phyloP scores from a whole-genome alignment of 2,329 filamentous ascomycete genomes.

The Diplocarpon rosae region DNA sequence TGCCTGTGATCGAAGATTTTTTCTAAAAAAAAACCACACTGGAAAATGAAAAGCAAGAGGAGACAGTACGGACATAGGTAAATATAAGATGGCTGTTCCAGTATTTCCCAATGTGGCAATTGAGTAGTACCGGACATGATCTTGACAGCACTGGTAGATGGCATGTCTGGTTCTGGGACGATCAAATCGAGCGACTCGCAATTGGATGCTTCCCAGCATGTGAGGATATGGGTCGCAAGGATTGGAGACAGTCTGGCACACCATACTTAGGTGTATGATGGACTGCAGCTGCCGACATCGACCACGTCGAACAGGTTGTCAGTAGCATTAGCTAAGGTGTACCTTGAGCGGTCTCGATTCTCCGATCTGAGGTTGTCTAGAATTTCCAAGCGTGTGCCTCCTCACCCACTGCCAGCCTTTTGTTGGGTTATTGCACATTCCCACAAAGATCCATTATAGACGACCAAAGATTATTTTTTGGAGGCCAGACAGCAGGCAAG shows the following conservation, averaged over 20 bases:
- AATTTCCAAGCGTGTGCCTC: not conserved
- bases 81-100: too few species aligned
- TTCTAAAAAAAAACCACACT: too few species aligned
- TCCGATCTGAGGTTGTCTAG: not conserved
- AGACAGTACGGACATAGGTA: constrained; percentile 3
- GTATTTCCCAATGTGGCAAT: too few species aligned
- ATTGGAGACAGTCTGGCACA: not conserved
- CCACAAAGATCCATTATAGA: not conserved
- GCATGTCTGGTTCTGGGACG: too few species aligned
- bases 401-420: constrained; percentile 7
- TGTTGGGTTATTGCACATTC: constrained; percentile 1
- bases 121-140: too few species aligned
- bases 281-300: constrained; percentile 1
- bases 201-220: too few species aligned
- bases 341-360: not conserved
- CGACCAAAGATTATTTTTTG: not conserved
- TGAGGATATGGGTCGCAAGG: constrained; percentile 6
- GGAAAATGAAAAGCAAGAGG: constrained; percentile 3
- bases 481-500: too few species aligned
- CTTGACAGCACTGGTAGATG: too few species aligned
- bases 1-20: too few species aligned
- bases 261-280: constrained; percentile 6
- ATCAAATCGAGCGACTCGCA: too few species aligned
- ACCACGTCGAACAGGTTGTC: constrained; percentile 6
- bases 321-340: constrained; percentile 1